Evolutionary conservation across 257 asterid genomes (phyloP), one percentile per base, ranked within the genome.

Genomic region (Parsonsia alboflavescens): DNA sequence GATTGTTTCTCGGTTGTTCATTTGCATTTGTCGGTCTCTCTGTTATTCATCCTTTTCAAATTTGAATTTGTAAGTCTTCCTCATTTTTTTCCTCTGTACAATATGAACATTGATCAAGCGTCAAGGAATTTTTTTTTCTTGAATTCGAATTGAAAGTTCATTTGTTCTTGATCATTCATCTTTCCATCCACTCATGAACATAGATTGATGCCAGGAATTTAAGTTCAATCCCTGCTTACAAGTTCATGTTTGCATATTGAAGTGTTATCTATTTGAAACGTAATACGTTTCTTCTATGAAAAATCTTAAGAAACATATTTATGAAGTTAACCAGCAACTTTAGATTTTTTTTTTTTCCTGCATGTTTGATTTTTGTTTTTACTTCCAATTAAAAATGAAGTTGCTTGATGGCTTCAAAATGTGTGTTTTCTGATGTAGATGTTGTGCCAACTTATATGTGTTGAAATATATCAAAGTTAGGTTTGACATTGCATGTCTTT

Each of bases 191-290:
- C 19, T 6, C 33, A 28, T 28, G 7, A 2, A 26, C 41, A 65
- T 39, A 65, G 70, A 42, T 69, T 75, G 75, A 76, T 76, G 75
- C 65, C 10, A 21, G 54, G 61, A 68, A 56, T 28, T 76, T 58
- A 45, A 41, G 5, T 10, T 46, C 48, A 36, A 61, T 49, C 76
- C 36, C 59, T 59, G 75, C 21, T 65, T 65, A 7, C 9, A 39
- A 7, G 49, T 39, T 49, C 45, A 11, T 65, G 7, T 65, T 7
- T 65, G 49, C 50, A 39, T 5, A 65, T 64, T 65, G n/a, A 64
- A 19, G 30, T 61, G 9, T 19, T 26, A 12, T 28, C 41, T 22
- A 26, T 6, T 26, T 26, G 66, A 59, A n/a, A 44, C 21, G 56
- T 50, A 16, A 15, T 50, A 50, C 3, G 16, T 50, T 50, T 50